Evolutionary conservation across 805 yeast species (phyloP).

Genomic region (Lipomyces mesembrius): DNA sequence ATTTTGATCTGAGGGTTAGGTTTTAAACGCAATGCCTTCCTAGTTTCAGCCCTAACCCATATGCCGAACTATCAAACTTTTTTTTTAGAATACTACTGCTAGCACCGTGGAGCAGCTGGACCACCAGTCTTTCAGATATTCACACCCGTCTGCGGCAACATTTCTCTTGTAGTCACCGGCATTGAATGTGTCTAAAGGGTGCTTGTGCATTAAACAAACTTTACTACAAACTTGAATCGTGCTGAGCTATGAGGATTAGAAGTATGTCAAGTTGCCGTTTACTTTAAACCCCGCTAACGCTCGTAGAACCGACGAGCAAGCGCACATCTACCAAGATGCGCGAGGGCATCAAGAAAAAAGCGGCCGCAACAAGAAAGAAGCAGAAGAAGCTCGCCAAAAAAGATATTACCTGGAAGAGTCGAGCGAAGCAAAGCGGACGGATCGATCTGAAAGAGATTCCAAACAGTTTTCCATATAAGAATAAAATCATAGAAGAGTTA

Average conservation of each 20-base stretch:
- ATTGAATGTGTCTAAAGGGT: neutral
- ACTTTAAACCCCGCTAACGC: neutral
- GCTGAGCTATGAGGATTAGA: slow-evolving; percentile 24
- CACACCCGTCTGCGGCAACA: neutral
- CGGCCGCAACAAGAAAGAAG: slow-evolving; percentile 88
- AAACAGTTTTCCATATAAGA: slow-evolving; percentile 91
- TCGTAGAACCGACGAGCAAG: slow-evolving; percentile 73
- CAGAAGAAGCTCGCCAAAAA: slow-evolving; percentile 80
- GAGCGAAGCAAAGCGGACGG: slow-evolving; percentile 65
- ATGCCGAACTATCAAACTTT: too few relatives aligned
- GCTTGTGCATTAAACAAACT: neutral
- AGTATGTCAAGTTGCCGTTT: slow-evolving; percentile 12
- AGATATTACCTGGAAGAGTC: slow-evolving; percentile 93
- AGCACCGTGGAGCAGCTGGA: neutral
- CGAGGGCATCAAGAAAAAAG: slow-evolving; percentile 95
- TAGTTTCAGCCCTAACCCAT: neutral
- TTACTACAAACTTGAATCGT: neutral
- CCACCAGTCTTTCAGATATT: neutral
- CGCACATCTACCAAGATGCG: slow-evolving; percentile 90
- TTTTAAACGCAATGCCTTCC: too few relatives aligned
- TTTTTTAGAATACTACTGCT: too few relatives aligned
- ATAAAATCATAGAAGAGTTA: slow-evolving; percentile 64
- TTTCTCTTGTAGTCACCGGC: neutral
- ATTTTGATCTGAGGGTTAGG: too few relatives aligned
- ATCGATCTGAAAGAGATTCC: slow-evolving; percentile 78